Evolutionary conservation across 2,329 filamentous ascomycete species (phyloP).

Genomic region (Hypoxylon rubiginosum): DNA sequence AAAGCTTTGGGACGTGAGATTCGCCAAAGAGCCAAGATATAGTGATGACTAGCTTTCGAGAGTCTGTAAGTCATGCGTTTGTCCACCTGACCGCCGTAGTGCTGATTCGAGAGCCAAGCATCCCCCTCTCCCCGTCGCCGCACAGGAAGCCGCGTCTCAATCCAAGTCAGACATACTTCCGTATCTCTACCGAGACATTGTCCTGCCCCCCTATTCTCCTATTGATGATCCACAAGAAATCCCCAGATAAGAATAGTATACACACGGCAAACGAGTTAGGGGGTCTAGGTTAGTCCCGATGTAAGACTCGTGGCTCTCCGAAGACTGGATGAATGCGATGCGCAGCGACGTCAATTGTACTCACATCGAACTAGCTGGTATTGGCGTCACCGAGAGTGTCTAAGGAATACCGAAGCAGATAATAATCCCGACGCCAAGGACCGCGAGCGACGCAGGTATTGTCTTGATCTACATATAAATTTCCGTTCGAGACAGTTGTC

Average conservation of each 20-base stretch:
- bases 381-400: not conserved
- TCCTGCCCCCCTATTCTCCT: too few species aligned
- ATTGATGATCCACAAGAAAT: not conserved
- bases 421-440: not conserved
- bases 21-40: not conserved
- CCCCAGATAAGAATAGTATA: too few species aligned
- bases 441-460: not conserved
- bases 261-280: not conserved
- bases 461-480: not conserved
- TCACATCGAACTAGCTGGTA: not conserved
- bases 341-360: not conserved
- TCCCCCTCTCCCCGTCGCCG: not conserved
- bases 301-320: not conserved
- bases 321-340: not conserved
- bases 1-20: not conserved
- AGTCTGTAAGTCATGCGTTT: not conserved
- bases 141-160: not conserved
- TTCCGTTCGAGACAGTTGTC: not conserved
- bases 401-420: not conserved
- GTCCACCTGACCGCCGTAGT: not conserved
- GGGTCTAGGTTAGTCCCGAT: not conserved
- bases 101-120: not conserved
- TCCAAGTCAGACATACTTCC: not conserved
- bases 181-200: not conserved
- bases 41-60: not conserved